Evolutionary conservation across 352 stramenopile genomes (phyloP), one percentile per base, ranked within the genome.

Genomic region (Pythium aquatile): DNA sequence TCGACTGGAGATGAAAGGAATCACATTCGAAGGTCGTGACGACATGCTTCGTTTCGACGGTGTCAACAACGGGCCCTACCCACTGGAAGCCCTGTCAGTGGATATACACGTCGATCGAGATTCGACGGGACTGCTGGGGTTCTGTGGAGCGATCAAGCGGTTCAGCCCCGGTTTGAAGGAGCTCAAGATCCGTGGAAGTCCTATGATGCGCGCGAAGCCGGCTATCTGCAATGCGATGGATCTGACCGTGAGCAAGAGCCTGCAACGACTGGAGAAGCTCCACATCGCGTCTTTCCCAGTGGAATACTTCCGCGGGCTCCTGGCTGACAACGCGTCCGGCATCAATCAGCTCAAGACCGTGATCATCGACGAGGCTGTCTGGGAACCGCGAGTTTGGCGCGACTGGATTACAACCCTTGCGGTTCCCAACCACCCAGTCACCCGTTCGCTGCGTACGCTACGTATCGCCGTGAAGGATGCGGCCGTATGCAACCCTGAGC

Each of bases 1-100:
- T 28, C 58, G 61, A 3, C 30, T 66, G 8, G 32, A 47, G 9
- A 30, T 66, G 39, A 66, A 61, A 14, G 33, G 53, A 26, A n/a
- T 54, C 10, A 26, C 47, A 11, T 9, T 54, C 5, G 47, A 33
- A 37, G 24, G 26, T 24, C 47, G 13, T 16, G 47, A 54, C 8
- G 47, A 54, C 26, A 54, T 54, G 26, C 47, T 59, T 17, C 53
- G 32, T 20, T 59, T 46, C 35, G 53, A 33, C 35, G 26, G 28
- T 28, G 30, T 17, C 16, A 20, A 10, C 53, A 44, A 30, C 20
- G 53, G 37, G 24, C 47, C 32, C 13, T 48, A 32, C 20, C 5
- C 32, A 5, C 9, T 59, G 5, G 53, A 59, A 17, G 37, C 9
- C 14, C 11, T 47, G 53, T 33, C 53, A 5, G 37, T 59, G 16